Conservation (phyloP, 2,329 filamentous ascomycete genomes). For the Myotisia sp. region DNA sequence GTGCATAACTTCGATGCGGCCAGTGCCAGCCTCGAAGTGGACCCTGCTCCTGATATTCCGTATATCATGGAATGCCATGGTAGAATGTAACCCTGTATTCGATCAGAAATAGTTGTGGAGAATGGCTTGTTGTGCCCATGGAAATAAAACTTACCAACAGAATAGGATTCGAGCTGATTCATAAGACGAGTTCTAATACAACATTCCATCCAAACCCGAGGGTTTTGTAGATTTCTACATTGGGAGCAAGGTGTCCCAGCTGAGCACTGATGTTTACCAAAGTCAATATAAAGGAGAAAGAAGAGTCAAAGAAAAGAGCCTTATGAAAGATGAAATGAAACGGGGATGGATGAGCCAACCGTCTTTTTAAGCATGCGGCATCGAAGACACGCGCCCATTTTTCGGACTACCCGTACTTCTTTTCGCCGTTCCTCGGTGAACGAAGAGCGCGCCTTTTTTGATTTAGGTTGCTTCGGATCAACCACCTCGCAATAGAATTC, state of each 20-base stretch:
- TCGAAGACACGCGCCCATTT: conserved; percentile 46
- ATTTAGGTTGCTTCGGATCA: conserved; percentile 19
- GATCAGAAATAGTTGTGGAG: background rate
- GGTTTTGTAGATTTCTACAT: conserved; percentile 45
- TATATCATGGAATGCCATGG: conserved; percentile 39
- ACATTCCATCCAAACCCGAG: conserved; percentile 46
- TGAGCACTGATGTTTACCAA: conserved; percentile 32
- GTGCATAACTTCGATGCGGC: conserved; percentile 41
- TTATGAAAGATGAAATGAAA: background rate
- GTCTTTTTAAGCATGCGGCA: conserved; percentile 53
- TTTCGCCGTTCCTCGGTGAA: conserved; percentile 43
- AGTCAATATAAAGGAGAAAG: background rate
- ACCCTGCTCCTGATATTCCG: conserved; percentile 35
- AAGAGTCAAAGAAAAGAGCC: conserved; percentile 30
- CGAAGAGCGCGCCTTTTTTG: conserved; percentile 38
- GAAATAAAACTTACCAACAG: conserved; percentile 28
- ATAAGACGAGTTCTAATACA: conserved; percentile 45
- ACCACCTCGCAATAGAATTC: conserved; percentile 24
- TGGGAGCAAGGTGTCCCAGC: conserved; percentile 46
- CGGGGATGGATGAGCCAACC: conserved; percentile 17
- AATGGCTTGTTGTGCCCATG: background rate
- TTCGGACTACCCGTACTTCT: conserved; percentile 46
- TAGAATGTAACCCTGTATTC: conserved; percentile 33
- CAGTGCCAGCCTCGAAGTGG: conserved; percentile 35
- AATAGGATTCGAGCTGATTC: conserved; percentile 45